Evolutionary conservation across 371 early-diverging fungal genomes (phyloP).

Genomic region (Circinella umbellata): DNA sequence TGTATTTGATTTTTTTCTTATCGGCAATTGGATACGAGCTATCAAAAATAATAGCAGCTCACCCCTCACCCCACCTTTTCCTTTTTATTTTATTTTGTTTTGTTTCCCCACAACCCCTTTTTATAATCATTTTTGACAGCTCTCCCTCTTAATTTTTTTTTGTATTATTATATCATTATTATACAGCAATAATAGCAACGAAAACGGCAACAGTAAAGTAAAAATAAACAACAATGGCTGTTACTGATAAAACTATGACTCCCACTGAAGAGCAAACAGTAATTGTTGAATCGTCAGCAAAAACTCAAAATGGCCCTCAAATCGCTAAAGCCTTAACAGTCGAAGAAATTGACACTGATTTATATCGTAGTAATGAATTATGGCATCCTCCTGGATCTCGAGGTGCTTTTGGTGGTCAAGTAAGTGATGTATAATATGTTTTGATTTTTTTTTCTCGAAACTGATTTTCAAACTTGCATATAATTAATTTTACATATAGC

Average conservation of each 20-base stretch:
- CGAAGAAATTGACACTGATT: slow-evolving; percentile 70
- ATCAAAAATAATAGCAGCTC: background rate
- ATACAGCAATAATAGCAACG: background rate
- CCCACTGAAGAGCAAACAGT: background rate
- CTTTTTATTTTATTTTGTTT: background rate
- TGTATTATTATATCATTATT: too few species aligned
- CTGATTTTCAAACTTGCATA: background rate
- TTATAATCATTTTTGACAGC: too few species aligned
- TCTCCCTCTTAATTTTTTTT: too few species aligned
- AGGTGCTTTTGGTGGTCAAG: slow-evolving; percentile 83
- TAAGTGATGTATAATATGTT: slow-evolving; percentile 11
- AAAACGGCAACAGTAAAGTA: background rate
- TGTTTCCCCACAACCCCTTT: background rate
- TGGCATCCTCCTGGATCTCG: slow-evolving; percentile 85
- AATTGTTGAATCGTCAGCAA: background rate
- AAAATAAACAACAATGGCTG: too few species aligned
- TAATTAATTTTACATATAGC: slow-evolving; percentile 22
- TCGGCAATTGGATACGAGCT: background rate
- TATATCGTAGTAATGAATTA: slow-evolving; percentile 73
- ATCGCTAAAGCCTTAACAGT: slow-evolving; percentile 51
- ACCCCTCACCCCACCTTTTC: background rate
- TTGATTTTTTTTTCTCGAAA: too few species aligned
- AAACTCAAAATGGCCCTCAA: slow-evolving; percentile 8
- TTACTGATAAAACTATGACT: background rate
- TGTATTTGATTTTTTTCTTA: background rate